Percentiles rank a stretch among this genome's conserved stretches.
Conservation (phyloP, 805 yeast genomes). For the Wickerhamiella kurtzmanii region DNA sequence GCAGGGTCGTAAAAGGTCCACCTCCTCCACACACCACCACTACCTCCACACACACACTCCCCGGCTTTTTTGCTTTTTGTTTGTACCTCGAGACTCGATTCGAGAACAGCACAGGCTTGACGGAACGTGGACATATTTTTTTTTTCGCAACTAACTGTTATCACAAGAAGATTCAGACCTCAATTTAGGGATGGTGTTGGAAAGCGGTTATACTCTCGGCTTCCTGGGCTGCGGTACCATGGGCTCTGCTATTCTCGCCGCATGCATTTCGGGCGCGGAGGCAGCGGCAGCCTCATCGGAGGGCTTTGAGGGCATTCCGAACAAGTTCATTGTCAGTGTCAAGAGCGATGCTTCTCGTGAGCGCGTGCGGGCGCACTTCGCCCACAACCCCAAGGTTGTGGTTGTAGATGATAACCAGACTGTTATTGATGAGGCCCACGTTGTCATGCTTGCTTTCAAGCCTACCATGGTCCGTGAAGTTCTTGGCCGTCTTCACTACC, state of each 20-base stretch:
- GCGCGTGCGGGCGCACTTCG: slow-evolving; percentile 38
- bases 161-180: not conserved
- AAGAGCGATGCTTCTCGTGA: slow-evolving; percentile 38
- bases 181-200: slow-evolving; percentile 5
- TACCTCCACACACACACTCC: no score
- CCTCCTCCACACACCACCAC: not conserved
- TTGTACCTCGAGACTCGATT: no score
- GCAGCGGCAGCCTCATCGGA: slow-evolving; percentile 15
- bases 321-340: slow-evolving; percentile 66
- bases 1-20: not conserved
- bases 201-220: slow-evolving; percentile 39
- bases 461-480: slow-evolving; percentile 65
- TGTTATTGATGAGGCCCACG: slow-evolving; percentile 52
- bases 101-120: no score
- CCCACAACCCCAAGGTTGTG: slow-evolving; percentile 33
- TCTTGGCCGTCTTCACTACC: slow-evolving; percentile 34
- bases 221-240: slow-evolving; percentile 89
- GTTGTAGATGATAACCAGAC: slow-evolving; percentile 35
- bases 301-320: slow-evolving; percentile 41
- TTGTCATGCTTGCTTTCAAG: slow-evolving; percentile 74
- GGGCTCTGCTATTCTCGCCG: slow-evolving; percentile 86
- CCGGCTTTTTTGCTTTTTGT: no score
- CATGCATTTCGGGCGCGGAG: slow-evolving; percentile 42
- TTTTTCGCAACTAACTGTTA: no score
- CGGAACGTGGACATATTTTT: no score